phyloP scores from a whole-genome alignment of 805 yeast species.

The Metschnikowia kunwiensis region DNA sequence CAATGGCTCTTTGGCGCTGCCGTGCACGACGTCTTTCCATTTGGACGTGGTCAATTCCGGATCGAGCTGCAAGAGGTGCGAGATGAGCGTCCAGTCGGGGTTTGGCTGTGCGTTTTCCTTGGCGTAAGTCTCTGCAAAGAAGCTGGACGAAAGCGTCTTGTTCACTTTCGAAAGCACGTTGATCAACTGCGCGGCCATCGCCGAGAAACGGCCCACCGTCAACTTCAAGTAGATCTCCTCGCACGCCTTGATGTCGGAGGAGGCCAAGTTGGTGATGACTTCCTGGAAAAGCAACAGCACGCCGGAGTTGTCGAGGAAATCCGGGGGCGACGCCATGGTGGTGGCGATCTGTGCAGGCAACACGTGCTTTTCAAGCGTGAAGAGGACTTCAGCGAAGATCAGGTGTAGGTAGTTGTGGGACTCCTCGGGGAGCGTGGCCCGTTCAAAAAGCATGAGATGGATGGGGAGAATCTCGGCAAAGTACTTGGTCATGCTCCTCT shows the following conservation, averaged over 20 bases:
- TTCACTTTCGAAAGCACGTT: conserved; percentile 47
- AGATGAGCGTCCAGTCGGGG: conserved; percentile 46
- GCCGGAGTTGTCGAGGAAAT: conserved; percentile 4
- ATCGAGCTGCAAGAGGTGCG: conserved; percentile 50
- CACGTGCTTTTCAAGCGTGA: conserved; percentile 5
- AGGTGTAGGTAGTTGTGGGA: conserved; percentile 5
- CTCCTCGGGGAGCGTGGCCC: background rate
- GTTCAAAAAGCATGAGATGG: conserved; percentile 9
- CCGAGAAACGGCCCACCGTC: conserved; percentile 32
- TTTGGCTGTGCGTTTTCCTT: conserved; percentile 20
- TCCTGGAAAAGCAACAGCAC: conserved; percentile 22
- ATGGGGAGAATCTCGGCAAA: conserved; percentile 24
- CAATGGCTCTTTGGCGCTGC: background rate
- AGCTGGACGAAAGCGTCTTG: conserved; percentile 51
- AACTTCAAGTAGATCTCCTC: conserved; percentile 50
- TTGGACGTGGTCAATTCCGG: conserved; percentile 54
- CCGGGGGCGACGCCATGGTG: conserved; percentile 1
- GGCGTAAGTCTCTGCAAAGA: conserved; percentile 42
- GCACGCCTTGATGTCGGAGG: conserved; percentile 35
- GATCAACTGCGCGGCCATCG: conserved; percentile 42
- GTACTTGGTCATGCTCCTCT: conserved; percentile 30
- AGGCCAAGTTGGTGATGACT: conserved; percentile 29
- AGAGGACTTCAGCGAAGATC: conserved; percentile 9
- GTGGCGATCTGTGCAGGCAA: conserved; percentile 6
- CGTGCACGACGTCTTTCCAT: conserved; percentile 30